Conservation (phyloP, 441 rosid genomes). For the Metrosideros polymorpha region DNA sequence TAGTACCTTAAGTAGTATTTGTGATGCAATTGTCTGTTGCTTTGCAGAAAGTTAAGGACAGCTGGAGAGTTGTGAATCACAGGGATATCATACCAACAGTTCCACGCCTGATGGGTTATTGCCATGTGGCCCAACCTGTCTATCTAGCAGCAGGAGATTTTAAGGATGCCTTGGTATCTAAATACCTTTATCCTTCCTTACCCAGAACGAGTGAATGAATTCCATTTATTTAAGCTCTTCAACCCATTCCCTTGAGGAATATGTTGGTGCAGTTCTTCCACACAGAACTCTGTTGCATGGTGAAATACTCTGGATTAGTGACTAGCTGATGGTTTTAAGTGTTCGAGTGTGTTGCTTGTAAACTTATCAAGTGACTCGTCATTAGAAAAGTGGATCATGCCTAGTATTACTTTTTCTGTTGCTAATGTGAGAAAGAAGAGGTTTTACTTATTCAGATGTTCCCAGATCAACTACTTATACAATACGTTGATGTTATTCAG, state of each 20-base stretch:
- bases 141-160: constrained; percentile 70
- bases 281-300: not conserved
- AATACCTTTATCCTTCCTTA: not conserved
- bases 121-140: constrained; percentile 92
- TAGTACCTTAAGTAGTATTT: not conserved
- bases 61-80: constrained; percentile 95
- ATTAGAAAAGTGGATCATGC: not conserved
- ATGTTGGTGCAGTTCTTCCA: not conserved
- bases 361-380: not conserved
- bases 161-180: constrained; percentile 51
- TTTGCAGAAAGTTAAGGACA: constrained; percentile 80
- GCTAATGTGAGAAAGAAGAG: not conserved
- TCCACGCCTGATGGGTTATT: constrained; percentile 95
- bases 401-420: not conserved
- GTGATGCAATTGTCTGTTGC: not conserved
- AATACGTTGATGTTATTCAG: constrained; percentile 17
- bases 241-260: not conserved
- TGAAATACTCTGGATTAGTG: not conserved
- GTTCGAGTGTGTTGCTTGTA: not conserved
- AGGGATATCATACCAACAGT: constrained; percentile 96
- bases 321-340: not conserved
- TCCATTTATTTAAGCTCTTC: not conserved
- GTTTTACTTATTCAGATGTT: not conserved
- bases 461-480: not conserved
- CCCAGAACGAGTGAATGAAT: not conserved